Evolutionary conservation across 2,329 filamentous ascomycete species (phyloP).

Genomic region (Furcasterigmium furcatum): DNA sequence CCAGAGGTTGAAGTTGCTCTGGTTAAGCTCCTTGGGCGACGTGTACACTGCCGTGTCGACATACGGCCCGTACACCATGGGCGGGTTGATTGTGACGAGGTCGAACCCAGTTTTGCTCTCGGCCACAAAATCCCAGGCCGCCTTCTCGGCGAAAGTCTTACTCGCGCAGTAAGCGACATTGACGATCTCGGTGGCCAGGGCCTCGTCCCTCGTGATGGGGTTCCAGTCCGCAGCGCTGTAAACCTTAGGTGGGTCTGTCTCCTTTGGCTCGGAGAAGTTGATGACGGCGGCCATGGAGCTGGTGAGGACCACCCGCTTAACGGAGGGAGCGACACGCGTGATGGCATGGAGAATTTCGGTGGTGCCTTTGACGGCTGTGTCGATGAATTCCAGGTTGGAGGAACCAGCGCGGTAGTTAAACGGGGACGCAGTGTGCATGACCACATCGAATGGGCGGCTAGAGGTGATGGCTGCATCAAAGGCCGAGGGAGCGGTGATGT

Average conservation of each 20-base stretch:
- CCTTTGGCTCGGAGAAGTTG: no score
- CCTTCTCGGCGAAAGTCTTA: slow-evolving; percentile 21
- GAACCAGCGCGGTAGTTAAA: slow-evolving; percentile 53
- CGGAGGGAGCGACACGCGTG: slow-evolving; percentile 22
- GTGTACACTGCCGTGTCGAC: neutral
- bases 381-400: slow-evolving; percentile 50
- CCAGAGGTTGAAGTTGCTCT: slow-evolving; percentile 7
- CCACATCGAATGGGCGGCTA: slow-evolving; percentile 47
- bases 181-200: neutral
- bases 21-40: slow-evolving; percentile 1
- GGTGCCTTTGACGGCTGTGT: slow-evolving; percentile 54
- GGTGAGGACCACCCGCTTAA: slow-evolving; percentile 43
- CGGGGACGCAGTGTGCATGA: slow-evolving; percentile 58
- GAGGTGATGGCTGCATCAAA: slow-evolving; percentile 64
- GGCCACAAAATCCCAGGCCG: slow-evolving; percentile 22
- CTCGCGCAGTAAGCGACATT: slow-evolving; percentile 20
- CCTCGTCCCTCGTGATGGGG: neutral
- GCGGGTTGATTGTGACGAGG: slow-evolving; percentile 19
- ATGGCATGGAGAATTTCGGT: slow-evolving; percentile 45
- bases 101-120: slow-evolving; percentile 18
- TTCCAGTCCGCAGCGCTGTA: neutral
- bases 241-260: slow-evolving; percentile 24
- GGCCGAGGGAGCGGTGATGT: slow-evolving; percentile 69
- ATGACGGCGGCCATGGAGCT: slow-evolving; percentile 47
- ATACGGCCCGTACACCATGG: slow-evolving; percentile 11